phyloP scores from a whole-genome alignment of 108 stramenopile genomes.

The Hondaea fermentalgiana region DNA sequence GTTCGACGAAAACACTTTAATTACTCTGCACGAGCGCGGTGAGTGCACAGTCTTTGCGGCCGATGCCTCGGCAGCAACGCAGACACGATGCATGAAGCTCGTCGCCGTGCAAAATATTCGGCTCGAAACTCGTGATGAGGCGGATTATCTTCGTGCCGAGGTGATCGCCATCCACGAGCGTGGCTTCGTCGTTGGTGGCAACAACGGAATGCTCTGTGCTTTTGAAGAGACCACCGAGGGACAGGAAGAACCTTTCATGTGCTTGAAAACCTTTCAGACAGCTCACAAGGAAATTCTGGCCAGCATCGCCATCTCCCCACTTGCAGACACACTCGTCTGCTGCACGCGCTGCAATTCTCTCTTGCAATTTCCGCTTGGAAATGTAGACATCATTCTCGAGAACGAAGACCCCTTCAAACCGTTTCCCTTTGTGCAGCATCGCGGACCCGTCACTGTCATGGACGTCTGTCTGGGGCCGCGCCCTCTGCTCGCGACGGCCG shows the following conservation, averaged over 20 bases:
- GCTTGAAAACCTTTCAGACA: neutral
- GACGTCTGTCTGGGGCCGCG: slow-evolving; percentile 14
- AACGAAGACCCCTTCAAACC: neutral
- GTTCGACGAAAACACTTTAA: neutral
- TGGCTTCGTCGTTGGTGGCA: slow-evolving; percentile 25
- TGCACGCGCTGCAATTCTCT: neutral
- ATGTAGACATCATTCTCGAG: slow-evolving; percentile 23
- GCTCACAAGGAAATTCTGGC: neutral
- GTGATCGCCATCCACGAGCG: neutral
- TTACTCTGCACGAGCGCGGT: neutral
- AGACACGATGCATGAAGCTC: neutral
- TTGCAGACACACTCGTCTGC: neutral
- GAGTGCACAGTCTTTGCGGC: neutral
- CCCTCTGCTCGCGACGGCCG: slow-evolving; percentile 21
- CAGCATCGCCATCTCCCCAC: neutral
- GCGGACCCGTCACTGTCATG: neutral
- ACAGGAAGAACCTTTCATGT: slow-evolving; percentile 16
- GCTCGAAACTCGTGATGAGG: neutral
- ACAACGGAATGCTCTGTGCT: slow-evolving; percentile 18
- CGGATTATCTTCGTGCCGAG: neutral
- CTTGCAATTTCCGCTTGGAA: slow-evolving; percentile 14
- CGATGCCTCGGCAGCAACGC: neutral
- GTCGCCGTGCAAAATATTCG: neutral
- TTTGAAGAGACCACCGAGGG: slow-evolving; percentile 19
- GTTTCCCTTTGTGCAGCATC: slow-evolving; percentile 9